Evolutionary conservation across 768 basidiomycete species (phyloP).

Genomic region (Paxillus rubicundulus): DNA sequence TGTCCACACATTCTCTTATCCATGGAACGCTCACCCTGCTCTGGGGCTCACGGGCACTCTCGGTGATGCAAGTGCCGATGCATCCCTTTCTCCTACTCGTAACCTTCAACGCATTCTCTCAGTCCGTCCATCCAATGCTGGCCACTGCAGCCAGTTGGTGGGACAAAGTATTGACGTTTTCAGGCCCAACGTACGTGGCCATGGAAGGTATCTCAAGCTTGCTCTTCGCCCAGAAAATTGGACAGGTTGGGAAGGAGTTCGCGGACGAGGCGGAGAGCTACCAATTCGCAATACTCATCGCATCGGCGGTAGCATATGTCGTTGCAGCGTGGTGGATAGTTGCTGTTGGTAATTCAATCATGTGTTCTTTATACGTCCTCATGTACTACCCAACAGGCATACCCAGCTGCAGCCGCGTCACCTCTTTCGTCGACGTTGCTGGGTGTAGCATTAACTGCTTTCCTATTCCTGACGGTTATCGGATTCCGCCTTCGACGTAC

Average conservation of each 20-base stretch:
- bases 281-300: slow-evolving; percentile 75
- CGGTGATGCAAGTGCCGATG: slow-evolving; percentile 81
- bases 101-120: slow-evolving; percentile 81
- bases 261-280: slow-evolving; percentile 71
- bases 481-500: slow-evolving; percentile 87
- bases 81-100: slow-evolving; percentile 84
- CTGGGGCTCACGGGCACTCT: slow-evolving; percentile 68
- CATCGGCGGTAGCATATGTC: slow-evolving; percentile 77
- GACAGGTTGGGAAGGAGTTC: slow-evolving; percentile 71
- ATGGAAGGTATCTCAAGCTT: slow-evolving; percentile 85
- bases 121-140: slow-evolving; percentile 57
- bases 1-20: slow-evolving; percentile 73
- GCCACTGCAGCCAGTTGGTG: slow-evolving; percentile 62
- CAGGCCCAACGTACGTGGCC: slow-evolving; percentile 74
- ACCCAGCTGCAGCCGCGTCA: slow-evolving; percentile 78
- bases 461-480: slow-evolving; percentile 88
- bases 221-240: slow-evolving; percentile 77
- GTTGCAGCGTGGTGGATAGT: slow-evolving; percentile 86
- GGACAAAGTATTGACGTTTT: slow-evolving; percentile 68
- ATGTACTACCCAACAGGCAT: slow-evolving; percentile 48
- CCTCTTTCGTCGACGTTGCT: slow-evolving; percentile 87
- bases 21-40: slow-evolving; percentile 76
- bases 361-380: slow-evolving; percentile 7
- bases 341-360: slow-evolving; percentile 46
- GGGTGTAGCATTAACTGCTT: slow-evolving; percentile 83